Base-by-base conservation (phyloP, 2,329 filamentous ascomycete species). In the Lecanicillium sp. region DNA sequence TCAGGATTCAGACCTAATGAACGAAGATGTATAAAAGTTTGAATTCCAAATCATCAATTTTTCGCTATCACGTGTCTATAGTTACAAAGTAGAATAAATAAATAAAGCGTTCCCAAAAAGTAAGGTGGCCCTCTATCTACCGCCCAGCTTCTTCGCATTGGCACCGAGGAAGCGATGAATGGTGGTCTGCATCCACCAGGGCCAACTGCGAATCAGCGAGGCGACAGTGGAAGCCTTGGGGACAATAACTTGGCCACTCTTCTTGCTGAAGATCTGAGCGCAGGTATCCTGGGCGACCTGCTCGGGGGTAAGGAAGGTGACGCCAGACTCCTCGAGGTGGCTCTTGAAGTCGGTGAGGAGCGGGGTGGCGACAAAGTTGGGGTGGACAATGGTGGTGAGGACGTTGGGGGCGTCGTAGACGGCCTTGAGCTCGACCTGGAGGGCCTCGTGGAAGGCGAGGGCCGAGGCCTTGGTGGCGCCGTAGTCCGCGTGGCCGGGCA, bases 401-500 rank as follows among this genome's bases (percentile, higher is more conserved):
- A 84, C 73, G 32, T 66, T 67, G 0, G 69, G 70, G 2, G 78
- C 78, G 20, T 71, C 65, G 54, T 83, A 81, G 6, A 68, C 56
- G 7, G 69, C 71, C 22, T 60, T 60, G 31, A 81, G 55, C 53
- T 81, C 77, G 1, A 65, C 61, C 2, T 65, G 58, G 2, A 81
- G 56, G 0, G 66, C 79, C 54, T 85, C 79, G 53, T 84, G 79
- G 59, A 85, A 79, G 2, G 73, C 61, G 4, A 81, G 57, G 2
- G 77, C 72, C 0, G 75, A 78, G 2, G 79, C 70, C 60, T 85
- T 85, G 42, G 68, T 72, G 6, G 74, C 67, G 1, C 68, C 65
- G 59, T 85, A 85, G 57, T 83, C 77, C 17, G 77, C 71, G 63
- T 82, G 72, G 44, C 65, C 66, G 2, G 79, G 72, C 0, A 74